Conservation (phyloP, 495 filamentous ascomycete genomes). For the Lasiosphaeria hispida region DNA sequence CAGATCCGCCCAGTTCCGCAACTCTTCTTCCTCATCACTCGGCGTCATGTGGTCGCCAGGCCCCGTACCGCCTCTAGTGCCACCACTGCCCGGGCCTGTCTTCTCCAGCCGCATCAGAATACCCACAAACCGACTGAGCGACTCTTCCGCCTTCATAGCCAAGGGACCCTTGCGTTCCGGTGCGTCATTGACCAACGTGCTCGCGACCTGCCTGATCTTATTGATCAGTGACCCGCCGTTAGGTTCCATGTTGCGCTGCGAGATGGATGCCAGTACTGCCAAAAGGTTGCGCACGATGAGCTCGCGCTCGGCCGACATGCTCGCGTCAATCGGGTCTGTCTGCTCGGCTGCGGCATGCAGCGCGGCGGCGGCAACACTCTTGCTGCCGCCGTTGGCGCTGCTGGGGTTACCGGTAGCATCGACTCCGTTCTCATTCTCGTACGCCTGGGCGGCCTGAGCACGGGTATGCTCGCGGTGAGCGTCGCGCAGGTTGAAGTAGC, state of each 20-base stretch:
- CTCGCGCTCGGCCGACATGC: constrained; percentile 67
- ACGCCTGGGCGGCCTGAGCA: constrained; percentile 18
- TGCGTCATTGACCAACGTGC: constrained; percentile 65
- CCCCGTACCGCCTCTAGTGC: neutral
- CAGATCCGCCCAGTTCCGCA: constrained; percentile 70
- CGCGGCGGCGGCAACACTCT: constrained; percentile 25
- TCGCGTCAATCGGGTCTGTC: constrained; percentile 43
- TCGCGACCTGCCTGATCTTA: constrained; percentile 74
- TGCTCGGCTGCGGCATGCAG: constrained; percentile 23
- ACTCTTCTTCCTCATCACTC: constrained; percentile 68
- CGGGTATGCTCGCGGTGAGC: constrained; percentile 41
- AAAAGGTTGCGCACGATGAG: constrained; percentile 73
- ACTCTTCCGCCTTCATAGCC: constrained; percentile 59
- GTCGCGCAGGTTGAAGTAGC: constrained; percentile 67
- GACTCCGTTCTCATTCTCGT: constrained; percentile 26
- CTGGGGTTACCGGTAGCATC: constrained; percentile 7
- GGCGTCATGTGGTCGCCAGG: constrained; percentile 26
- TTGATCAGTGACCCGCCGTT: constrained; percentile 69
- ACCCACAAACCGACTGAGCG: constrained; percentile 64
- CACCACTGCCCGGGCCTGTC: constrained; percentile 32
- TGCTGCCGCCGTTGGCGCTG: constrained; percentile 11
- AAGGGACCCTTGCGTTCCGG: constrained; percentile 54
- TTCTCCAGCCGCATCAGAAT: constrained; percentile 69
- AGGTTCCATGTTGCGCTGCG: constrained; percentile 77
- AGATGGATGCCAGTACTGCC: constrained; percentile 64